Evolutionary conservation across 1,284 basidiomycete genomes (phyloP).

Genomic region (Cutaneotrichosporon sp.): DNA sequence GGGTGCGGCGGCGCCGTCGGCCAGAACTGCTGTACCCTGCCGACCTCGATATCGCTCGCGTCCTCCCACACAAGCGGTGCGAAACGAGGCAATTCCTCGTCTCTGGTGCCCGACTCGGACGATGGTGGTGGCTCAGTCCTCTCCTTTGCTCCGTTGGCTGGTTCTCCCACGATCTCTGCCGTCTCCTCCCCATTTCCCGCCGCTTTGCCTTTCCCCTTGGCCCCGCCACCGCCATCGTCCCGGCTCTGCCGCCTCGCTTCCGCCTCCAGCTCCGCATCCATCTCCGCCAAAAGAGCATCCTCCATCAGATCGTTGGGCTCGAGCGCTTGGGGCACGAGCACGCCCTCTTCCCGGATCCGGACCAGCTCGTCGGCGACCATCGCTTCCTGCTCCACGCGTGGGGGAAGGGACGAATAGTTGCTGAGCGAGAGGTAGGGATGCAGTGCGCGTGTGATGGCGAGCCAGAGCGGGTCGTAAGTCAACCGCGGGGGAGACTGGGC

Average conservation of each 20-base stretch:
- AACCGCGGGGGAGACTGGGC: constrained; percentile 45
- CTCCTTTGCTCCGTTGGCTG: neutral
- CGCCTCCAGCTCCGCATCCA: neutral
- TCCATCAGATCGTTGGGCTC: constrained; percentile 21
- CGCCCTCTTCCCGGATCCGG: constrained; percentile 56
- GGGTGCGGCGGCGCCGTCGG: constrained; percentile 64
- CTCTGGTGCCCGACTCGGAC: constrained; percentile 1
- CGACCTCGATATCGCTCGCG: constrained; percentile 50
- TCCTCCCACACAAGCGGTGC: constrained; percentile 24
- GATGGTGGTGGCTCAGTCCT: neutral
- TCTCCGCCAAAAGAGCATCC: constrained; percentile 1
- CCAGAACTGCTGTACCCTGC: constrained; percentile 65
- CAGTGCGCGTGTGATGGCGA: constrained; percentile 84
- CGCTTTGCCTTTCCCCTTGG: no score
- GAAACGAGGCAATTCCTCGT: constrained; percentile 26
- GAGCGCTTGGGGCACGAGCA: constrained; percentile 36
- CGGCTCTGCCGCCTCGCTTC: neutral
- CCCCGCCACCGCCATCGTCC: neutral
- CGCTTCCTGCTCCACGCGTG: constrained; percentile 60
- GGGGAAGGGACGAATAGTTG: constrained; percentile 51
- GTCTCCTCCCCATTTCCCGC: neutral
- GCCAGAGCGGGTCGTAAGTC: constrained; percentile 82
- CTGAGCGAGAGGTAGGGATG: constrained; percentile 67
- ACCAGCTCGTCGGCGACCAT: constrained; percentile 61
- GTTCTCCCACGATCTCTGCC: neutral